phyloP scores from a whole-genome alignment of 1,284 basidiomycete genomes.

The Cutaneotrichosporon sp. region DNA sequence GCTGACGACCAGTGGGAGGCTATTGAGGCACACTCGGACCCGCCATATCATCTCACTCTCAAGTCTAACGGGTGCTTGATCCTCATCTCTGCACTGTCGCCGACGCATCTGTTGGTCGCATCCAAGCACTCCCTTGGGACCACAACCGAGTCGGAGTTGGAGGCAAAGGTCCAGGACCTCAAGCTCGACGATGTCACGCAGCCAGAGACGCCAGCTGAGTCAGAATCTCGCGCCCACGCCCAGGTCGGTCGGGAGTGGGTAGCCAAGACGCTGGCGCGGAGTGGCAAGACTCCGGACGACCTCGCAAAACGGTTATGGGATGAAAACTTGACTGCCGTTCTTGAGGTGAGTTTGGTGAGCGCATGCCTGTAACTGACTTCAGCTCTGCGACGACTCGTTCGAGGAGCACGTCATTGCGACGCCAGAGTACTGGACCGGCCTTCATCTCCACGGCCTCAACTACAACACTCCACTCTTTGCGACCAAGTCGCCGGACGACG shows the following conservation, averaged over 20 bases:
- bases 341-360: conserved; percentile 60
- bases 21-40: conserved; percentile 63
- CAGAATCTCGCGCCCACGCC: conserved; percentile 36
- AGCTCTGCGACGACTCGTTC: conserved; percentile 96
- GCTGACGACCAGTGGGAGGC: conserved; percentile 65
- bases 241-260: conserved; percentile 62
- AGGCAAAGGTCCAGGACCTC: conserved; percentile 7
- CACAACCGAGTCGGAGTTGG: conserved; percentile 26
- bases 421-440: conserved; percentile 72
- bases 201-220: conserved; percentile 21
- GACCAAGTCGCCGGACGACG: conserved; percentile 64
- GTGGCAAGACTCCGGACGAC: conserved; percentile 64
- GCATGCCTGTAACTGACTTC: conserved; percentile 5
- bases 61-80: conserved; percentile 99
- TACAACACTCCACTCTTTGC: conserved; percentile 64
- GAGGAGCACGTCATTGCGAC: conserved; percentile 95
- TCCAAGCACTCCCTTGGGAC: conserved; percentile 86
- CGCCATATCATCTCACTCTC: conserved; percentile 83
- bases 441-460: conserved; percentile 93
- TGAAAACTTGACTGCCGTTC: conserved; percentile 81
- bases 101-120: conserved; percentile 71
- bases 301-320: conserved; percentile 74
- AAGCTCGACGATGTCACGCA: conserved; percentile 13
- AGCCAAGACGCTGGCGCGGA: conserved; percentile 60
- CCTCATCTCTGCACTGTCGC: conserved; percentile 81